These are phyloP conservation scores for Raffaelea albimanens DNA, from an alignment of 2,329 filamentous ascomycete species.

Conservation along the genomic window DNA sequence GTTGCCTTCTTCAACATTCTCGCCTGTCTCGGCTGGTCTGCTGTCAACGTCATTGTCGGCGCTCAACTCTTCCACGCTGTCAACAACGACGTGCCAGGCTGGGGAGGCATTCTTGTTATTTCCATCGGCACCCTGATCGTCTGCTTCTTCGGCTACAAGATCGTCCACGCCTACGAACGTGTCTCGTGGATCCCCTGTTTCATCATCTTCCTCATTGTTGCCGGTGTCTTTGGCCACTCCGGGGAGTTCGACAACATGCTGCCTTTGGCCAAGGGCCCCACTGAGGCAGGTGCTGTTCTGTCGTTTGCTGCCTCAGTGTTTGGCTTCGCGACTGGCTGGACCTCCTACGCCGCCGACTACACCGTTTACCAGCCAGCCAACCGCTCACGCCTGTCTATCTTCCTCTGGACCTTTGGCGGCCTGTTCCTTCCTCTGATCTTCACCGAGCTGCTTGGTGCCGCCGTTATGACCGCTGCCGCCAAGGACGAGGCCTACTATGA, in stretches of 20 bases:
- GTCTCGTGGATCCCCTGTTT: slow-evolving; percentile 61
- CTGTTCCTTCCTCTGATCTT: slow-evolving; percentile 65
- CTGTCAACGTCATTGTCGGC: slow-evolving; percentile 71
- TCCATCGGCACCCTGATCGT: slow-evolving; percentile 57
- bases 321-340: slow-evolving; percentile 62
- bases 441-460: slow-evolving; percentile 63
- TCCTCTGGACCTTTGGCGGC: slow-evolving; percentile 59
- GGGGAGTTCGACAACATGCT: slow-evolving; percentile 34
- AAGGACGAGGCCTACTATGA: slow-evolving; percentile 44
- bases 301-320: slow-evolving; percentile 59
- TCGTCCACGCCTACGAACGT: slow-evolving; percentile 70
- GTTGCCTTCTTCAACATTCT: slow-evolving; percentile 63
- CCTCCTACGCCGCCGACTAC: slow-evolving; percentile 46
- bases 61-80: slow-evolving; percentile 69
- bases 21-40: slow-evolving; percentile 65
- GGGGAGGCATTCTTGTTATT: slow-evolving; percentile 67
- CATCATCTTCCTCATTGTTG: slow-evolving; percentile 40
- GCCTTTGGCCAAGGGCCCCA: slow-evolving; percentile 42
- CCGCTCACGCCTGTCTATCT: slow-evolving; percentile 46
- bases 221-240: slow-evolving; percentile 28
- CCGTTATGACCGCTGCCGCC: slow-evolving; percentile 55
- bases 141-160: slow-evolving; percentile 65
- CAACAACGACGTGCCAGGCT: slow-evolving; percentile 59
- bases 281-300: slow-evolving; percentile 46
- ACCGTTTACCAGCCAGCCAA: slow-evolving; percentile 43